These are phyloP conservation scores for Talaromyces pinophilus DNA, from an alignment of 2,329 filamentous ascomycete species.

Conservation along the genomic window DNA sequence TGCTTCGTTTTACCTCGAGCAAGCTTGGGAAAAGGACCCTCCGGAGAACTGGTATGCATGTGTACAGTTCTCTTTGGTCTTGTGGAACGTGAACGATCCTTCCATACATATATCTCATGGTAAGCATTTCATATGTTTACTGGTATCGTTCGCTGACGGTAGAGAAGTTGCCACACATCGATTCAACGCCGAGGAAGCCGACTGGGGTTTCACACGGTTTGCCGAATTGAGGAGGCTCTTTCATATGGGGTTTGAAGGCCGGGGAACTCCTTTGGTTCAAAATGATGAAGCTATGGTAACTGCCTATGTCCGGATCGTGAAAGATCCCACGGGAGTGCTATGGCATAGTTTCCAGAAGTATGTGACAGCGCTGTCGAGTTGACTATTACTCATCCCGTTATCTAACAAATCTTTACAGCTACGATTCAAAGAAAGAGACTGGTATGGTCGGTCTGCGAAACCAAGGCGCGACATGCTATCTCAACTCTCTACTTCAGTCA, in stretches of 20 bases:
- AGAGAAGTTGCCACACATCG: slow-evolving; percentile 79
- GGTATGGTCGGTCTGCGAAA: slow-evolving; percentile 96
- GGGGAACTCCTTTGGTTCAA: slow-evolving; percentile 57
- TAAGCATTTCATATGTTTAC: slow-evolving; percentile 25
- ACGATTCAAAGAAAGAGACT: slow-evolving; percentile 99
- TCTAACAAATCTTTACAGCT: slow-evolving; percentile 48
- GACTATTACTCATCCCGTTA: not conserved
- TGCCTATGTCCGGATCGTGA: slow-evolving; percentile 52
- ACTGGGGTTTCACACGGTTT: slow-evolving; percentile 99
- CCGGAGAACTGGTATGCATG: slow-evolving; percentile 96
- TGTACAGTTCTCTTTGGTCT: slow-evolving; percentile 88
- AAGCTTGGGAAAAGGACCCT: slow-evolving; percentile 75
- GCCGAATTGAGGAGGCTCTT: slow-evolving; percentile 86
- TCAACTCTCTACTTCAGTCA: slow-evolving; percentile 82
- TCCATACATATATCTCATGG: slow-evolving; percentile 74
- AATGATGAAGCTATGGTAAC: slow-evolving; percentile 51
- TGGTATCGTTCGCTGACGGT: slow-evolving; percentile 15
- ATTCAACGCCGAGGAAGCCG: slow-evolving; percentile 93
- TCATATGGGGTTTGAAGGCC: slow-evolving; percentile 71
- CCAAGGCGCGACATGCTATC: slow-evolving; percentile 88
- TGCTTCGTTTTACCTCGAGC: slow-evolving; percentile 93
- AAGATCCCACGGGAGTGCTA: slow-evolving; percentile 52
- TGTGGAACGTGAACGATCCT: slow-evolving; percentile 95
- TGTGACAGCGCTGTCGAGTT: slow-evolving; percentile 20
- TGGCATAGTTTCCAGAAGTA: slow-evolving; percentile 52